Evolutionary conservation across 345 rosid genomes (phyloP).

Genomic region (Adansonia digitata): DNA sequence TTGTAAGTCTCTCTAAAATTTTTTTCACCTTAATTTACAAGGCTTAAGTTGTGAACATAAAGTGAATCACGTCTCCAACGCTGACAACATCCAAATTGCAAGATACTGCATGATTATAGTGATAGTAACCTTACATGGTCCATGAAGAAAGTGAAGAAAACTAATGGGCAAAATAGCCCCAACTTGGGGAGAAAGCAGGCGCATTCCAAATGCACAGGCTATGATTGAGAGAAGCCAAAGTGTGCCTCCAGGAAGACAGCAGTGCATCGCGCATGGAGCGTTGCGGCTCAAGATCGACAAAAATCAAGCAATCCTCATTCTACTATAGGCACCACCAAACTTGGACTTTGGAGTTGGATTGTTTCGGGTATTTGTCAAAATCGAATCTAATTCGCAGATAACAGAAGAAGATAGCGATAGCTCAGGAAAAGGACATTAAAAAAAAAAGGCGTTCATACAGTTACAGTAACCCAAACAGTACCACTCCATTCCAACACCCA

Average conservation of each 20-base stretch:
- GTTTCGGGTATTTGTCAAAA: neutral
- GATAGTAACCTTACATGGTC: neutral
- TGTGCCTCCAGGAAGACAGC: neutral
- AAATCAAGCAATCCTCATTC: neutral
- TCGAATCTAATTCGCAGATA: neutral
- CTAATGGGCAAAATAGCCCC: neutral
- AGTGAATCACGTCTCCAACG: neutral
- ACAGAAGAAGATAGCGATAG: neutral
- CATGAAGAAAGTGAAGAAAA: neutral
- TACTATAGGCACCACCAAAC: neutral
- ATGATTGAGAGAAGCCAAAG: neutral
- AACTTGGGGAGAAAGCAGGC: neutral
- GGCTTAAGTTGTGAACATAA: neutral
- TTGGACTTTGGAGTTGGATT: slow-evolving; percentile 7
- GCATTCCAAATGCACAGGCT: too few relatives aligned
- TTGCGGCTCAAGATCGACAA: slow-evolving; percentile 4
- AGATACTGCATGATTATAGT: neutral
- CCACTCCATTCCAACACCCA: too few relatives aligned
- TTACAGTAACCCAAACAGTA: neutral
- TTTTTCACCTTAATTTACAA: too few relatives aligned
- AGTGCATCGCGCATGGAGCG: neutral
- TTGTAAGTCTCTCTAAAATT: too few relatives aligned
- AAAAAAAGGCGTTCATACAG: slow-evolving; percentile 5
- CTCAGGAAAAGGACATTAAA: neutral
- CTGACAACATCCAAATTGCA: neutral